phyloP scores from a whole-genome alignment of 2,329 filamentous ascomycete genomes.

The Gyromitra esculenta region DNA sequence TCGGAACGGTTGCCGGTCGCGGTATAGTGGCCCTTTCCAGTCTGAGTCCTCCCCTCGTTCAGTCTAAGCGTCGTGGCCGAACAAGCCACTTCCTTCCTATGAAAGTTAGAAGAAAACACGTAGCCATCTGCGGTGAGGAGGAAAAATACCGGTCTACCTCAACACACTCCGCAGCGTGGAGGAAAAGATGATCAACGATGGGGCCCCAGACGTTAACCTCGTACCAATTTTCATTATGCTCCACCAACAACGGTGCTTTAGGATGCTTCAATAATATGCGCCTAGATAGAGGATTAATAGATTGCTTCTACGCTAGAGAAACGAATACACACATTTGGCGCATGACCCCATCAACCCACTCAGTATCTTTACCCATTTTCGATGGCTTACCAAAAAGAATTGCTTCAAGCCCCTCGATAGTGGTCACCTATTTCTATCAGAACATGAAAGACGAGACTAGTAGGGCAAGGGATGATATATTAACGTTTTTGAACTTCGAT shows the following conservation, averaged over 20 bases:
- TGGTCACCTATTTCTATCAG: conserved; percentile 9
- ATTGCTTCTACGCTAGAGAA: background rate
- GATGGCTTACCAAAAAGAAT: background rate
- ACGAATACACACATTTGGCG: conserved; percentile 8
- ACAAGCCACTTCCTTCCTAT: conserved; percentile 6
- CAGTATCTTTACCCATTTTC: background rate
- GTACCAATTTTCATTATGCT: conserved; percentile 12
- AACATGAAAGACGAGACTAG: background rate
- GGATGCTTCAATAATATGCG: conserved; percentile 7
- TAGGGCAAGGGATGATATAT: background rate
- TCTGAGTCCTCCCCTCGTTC: conserved; percentile 11
- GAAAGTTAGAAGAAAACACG: background rate
- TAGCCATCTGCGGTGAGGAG: too few species aligned
- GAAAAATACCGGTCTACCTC: conserved; percentile 3
- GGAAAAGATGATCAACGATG: conserved; percentile 15
- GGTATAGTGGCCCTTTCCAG: conserved; percentile 1
- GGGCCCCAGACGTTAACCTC: conserved; percentile 21
- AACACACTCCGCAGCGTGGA: background rate
- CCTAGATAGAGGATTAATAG: background rate
- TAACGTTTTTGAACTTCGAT: background rate
- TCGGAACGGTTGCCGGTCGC: conserved; percentile 1
- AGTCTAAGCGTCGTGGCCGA: conserved; percentile 6
- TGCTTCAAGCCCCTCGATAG: conserved; percentile 3
- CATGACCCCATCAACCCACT: conserved; percentile 20
- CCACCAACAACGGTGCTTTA: background rate